Evolutionary conservation across 495 filamentous ascomycete genomes (phyloP).

Genomic region (Daldinia childiae): DNA sequence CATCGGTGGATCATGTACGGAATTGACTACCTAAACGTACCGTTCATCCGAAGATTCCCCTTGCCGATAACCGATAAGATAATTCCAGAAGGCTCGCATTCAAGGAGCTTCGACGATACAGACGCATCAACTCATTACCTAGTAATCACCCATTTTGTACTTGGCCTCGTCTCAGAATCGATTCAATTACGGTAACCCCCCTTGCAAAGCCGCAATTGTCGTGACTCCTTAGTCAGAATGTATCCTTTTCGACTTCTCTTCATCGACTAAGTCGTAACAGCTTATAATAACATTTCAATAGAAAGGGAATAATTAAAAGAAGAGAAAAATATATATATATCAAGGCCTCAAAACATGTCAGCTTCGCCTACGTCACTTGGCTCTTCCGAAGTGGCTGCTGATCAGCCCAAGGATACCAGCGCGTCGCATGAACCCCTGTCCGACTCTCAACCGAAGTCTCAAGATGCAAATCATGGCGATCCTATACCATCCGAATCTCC

Average conservation of each 20-base stretch:
- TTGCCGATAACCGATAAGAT: slow-evolving; percentile 41
- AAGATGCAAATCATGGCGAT: slow-evolving; percentile 28
- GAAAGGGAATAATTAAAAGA: slow-evolving; percentile 13
- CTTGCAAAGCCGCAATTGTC: slow-evolving; percentile 26
- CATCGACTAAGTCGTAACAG: slow-evolving; percentile 35
- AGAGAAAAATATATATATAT: not conserved
- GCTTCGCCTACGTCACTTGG: slow-evolving; percentile 32
- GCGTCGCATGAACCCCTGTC: slow-evolving; percentile 27
- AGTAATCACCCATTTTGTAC: slow-evolving; percentile 32
- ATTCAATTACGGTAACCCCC: slow-evolving; percentile 36
- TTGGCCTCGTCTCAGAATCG: slow-evolving; percentile 43
- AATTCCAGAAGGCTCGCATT: slow-evolving; percentile 22
- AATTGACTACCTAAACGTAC: not conserved
- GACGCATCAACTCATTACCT: slow-evolving; percentile 14
- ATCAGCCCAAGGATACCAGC: slow-evolving; percentile 41
- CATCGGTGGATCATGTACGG: no score
- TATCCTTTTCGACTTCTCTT: slow-evolving; percentile 32
- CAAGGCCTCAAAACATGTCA: slow-evolving; percentile 33
- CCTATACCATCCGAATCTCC: slow-evolving; percentile 9
- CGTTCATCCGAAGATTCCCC: slow-evolving; percentile 24
- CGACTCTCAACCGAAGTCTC: slow-evolving; percentile 29
- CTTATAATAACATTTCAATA: slow-evolving; percentile 35
- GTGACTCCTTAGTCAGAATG: slow-evolving; percentile 38
- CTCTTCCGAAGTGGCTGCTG: slow-evolving; percentile 35
- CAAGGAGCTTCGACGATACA: slow-evolving; percentile 33